Percentiles rank a stretch among this genome's conserved stretches.
These are phyloP conservation scores for Wallacemonas collosoma DNA, from an alignment of 208 protist species.

Conservation along the genomic window DNA sequence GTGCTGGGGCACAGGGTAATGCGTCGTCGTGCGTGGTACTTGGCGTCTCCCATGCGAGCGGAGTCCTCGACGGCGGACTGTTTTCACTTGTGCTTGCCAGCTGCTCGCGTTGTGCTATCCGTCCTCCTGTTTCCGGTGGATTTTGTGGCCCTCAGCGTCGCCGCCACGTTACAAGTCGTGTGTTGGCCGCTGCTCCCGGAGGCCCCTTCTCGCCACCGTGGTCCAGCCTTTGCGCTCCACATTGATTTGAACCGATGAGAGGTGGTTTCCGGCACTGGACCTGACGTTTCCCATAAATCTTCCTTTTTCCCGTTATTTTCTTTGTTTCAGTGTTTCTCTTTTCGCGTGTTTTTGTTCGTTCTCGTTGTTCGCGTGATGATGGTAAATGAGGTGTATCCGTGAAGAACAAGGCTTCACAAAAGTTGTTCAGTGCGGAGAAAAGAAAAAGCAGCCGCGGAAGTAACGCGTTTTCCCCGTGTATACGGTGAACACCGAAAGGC, in stretches of 20 bases:
- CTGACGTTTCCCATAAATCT: slow-evolving; percentile 12
- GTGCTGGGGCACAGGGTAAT: neutral
- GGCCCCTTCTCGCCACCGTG: neutral
- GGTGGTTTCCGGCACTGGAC: neutral
- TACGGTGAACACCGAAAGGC: neutral
- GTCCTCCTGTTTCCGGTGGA: too few species aligned
- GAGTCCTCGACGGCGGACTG: neutral
- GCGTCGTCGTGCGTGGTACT: slow-evolving; percentile 34
- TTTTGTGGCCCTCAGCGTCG: neutral
- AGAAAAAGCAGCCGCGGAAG: slow-evolving; percentile 9
- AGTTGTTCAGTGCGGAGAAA: slow-evolving; percentile 8
- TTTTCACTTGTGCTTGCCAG: neutral
- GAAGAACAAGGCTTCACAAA: neutral
- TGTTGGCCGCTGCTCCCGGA: too few species aligned
- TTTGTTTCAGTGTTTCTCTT: slow-evolving; percentile 20
- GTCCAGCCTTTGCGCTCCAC: neutral
- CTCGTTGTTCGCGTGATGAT: neutral
- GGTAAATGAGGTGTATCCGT: neutral
- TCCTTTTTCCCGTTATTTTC: slow-evolving; percentile 12
- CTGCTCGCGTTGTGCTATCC: too few species aligned
- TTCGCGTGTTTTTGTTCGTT: neutral
- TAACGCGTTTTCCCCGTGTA: neutral
- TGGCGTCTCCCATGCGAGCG: neutral
- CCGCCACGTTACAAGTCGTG: too few species aligned
- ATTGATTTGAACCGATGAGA: neutral